Conservation (phyloP, 495 filamentous ascomycete species). For the Penicillium coprophilum region DNA sequence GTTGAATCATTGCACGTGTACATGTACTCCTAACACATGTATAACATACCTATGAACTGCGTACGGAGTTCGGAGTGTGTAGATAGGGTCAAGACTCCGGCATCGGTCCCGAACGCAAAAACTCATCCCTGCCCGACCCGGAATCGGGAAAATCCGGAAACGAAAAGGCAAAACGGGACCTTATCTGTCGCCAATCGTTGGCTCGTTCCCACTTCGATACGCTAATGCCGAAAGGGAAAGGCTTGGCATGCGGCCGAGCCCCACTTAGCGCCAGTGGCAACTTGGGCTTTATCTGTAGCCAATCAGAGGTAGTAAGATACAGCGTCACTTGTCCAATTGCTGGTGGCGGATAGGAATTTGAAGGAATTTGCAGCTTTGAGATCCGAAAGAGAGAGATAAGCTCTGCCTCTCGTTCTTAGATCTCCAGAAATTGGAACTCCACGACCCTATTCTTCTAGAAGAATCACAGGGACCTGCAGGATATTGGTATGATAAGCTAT, state of each 20-base stretch:
- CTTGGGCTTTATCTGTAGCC: conserved; percentile 17
- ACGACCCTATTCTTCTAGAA: not conserved
- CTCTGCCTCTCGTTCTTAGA: not conserved
- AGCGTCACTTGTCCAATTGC: conserved; percentile 15
- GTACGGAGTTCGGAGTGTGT: too few relatives aligned
- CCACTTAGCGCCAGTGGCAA: conserved; percentile 11
- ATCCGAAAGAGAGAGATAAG: not conserved
- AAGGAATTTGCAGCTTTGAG: not conserved
- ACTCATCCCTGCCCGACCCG: not conserved
- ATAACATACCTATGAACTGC: too few relatives aligned
- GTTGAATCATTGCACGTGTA: too few relatives aligned
- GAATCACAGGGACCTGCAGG: too few relatives aligned
- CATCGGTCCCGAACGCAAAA: conserved; percentile 1
- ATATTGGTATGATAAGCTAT: not conserved
- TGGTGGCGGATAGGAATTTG: conserved; percentile 4
- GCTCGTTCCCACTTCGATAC: not conserved
- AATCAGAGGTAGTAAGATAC: not conserved
- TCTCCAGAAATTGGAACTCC: not conserved
- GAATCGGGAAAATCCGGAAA: not conserved
- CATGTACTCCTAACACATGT: too few relatives aligned
- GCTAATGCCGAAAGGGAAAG: not conserved
- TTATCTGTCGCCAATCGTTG: conserved; percentile 16
- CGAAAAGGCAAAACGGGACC: not conserved
- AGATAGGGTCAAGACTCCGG: not conserved
- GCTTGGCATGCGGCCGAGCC: conserved; percentile 10